phyloP scores from a whole-genome alignment of 306 rosid species.

The Trichosanthes truncata region DNA sequence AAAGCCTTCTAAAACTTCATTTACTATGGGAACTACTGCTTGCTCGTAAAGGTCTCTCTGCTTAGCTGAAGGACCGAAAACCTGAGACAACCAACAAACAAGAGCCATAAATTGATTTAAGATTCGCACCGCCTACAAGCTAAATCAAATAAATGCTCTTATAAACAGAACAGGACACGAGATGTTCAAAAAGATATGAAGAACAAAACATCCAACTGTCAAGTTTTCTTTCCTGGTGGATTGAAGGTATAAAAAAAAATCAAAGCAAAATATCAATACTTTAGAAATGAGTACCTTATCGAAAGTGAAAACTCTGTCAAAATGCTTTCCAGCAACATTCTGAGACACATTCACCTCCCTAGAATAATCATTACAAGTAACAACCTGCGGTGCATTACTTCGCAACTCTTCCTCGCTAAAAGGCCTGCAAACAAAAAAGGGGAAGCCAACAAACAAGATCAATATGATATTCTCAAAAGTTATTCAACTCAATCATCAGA shows the following conservation, averaged over 20 bases:
- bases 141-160: neutral
- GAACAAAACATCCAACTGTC: neutral
- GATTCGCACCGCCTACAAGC: neutral
- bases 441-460: neutral
- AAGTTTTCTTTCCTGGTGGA: neutral
- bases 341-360: constrained; percentile 86
- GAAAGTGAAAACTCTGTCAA: constrained; percentile 78
- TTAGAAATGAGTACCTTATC: constrained; percentile 50
- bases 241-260: neutral
- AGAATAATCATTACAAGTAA: constrained; percentile 63
- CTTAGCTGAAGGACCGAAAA: constrained; percentile 80
- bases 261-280: neutral
- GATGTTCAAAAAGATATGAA: neutral
- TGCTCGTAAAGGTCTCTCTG: constrained; percentile 82
- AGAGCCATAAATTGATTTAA: neutral
- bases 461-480: neutral
- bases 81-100: constrained; percentile 26
- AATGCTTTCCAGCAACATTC: constrained; percentile 82
- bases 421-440: constrained; percentile 32
- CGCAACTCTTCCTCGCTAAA: constrained; percentile 89
- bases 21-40: constrained; percentile 75
- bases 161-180: neutral
- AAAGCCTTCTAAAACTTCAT: constrained; percentile 85
- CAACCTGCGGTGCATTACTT: constrained; percentile 78
- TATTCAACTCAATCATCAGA: neutral